Evolutionary conservation across 2,329 filamentous ascomycete genomes (phyloP).

Genomic region (Fusarium liriodendri): DNA sequence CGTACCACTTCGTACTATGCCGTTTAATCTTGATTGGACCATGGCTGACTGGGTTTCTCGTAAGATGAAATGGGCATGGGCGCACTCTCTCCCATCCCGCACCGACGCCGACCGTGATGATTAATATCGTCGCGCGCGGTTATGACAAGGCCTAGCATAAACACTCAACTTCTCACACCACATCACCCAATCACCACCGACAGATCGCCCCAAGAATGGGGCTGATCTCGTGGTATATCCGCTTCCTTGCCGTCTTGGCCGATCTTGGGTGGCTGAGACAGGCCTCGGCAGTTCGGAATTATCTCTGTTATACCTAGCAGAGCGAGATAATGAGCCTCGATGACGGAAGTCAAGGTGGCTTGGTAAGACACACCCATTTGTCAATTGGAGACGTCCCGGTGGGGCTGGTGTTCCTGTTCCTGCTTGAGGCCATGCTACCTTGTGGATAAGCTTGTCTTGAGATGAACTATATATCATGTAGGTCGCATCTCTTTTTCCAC

Average conservation of each 20-base stretch:
- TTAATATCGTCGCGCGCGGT: constrained; percentile 1
- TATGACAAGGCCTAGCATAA: background rate
- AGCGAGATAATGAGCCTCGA: background rate
- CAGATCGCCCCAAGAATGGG: background rate
- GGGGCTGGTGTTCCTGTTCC: background rate
- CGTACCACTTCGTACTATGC: background rate
- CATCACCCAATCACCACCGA: background rate
- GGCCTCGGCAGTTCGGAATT: background rate
- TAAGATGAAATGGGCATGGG: background rate
- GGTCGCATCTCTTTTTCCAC: background rate
- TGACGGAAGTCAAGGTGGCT: background rate
- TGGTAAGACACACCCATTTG: background rate
- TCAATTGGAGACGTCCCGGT: background rate
- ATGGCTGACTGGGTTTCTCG: background rate
- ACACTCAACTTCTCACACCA: background rate
- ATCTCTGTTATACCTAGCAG: background rate
- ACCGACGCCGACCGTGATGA: background rate
- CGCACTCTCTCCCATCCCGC: background rate
- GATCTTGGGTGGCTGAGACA: background rate
- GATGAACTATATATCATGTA: background rate
- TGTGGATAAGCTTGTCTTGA: background rate
- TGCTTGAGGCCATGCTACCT: background rate
- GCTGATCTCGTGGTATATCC: background rate
- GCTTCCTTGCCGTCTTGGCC: background rate
- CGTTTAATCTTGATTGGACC: background rate